Percentiles rank a stretch among this genome's conserved stretches.
Evolutionary conservation across 169 alveolate genomes (phyloP).

Genomic region (Amoebophrya sp.): DNA sequence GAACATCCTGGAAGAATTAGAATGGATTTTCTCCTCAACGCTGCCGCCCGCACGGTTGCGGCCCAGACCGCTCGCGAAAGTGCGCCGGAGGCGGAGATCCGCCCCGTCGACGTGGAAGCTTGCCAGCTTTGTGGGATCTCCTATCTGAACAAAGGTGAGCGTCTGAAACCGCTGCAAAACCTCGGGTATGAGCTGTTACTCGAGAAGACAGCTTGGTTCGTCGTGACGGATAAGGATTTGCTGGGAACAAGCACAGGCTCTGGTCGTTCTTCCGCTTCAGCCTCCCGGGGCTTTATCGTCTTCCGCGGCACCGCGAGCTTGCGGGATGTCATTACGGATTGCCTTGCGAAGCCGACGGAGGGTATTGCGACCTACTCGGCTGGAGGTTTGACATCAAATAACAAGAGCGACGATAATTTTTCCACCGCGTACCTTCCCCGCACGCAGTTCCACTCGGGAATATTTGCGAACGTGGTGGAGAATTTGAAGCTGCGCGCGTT

Average conservation of each 20-base stretch:
- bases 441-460: not conserved
- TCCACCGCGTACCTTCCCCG: not conserved
- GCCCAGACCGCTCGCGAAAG: not conserved
- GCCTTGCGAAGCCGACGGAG: not conserved
- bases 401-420: no score
- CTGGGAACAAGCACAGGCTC: no score
- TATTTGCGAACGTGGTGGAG: not conserved
- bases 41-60: not conserved
- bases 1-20: not conserved
- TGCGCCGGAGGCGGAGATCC: not conserved
- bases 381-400: no score
- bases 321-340: not conserved
- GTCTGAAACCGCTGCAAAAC: not conserved
- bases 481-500: not conserved
- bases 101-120: not conserved
- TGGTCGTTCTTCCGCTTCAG: no score
- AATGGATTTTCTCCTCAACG: not conserved
- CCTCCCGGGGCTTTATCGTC: not conserved
- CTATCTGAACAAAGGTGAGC: not conserved
- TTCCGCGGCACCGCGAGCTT: constrained; percentile 12
- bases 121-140: constrained; percentile 12
- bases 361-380: not conserved
- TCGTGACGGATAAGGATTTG: not conserved
- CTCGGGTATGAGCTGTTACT: not conserved
- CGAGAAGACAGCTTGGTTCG: not conserved